Evolutionary conservation across 2,329 filamentous ascomycete species (phyloP), one percentile per base, ranked within the genome.

Genomic region (Diaporthe destruens): DNA sequence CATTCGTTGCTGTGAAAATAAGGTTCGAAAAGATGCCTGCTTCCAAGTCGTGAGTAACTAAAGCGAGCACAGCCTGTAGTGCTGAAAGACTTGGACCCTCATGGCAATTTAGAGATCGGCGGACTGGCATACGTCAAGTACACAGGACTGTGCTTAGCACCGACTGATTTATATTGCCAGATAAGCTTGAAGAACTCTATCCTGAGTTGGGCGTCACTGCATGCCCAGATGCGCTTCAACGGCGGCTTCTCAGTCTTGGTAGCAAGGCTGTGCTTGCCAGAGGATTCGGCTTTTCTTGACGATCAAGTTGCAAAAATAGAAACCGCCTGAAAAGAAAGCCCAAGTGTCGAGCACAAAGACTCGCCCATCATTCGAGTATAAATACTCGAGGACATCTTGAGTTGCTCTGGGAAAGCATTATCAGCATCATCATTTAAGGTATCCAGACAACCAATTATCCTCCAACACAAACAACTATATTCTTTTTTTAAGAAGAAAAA

Each of bases 101-200:
- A 16, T 34, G 25, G 44, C 44, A 39, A 25, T 25, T 20, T 51
- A 25, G 61, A 29, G 61, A 65, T 65, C 61, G 61, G 29, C 61
- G 20, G 29, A 23, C 18, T 51, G 20, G 9, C 25, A 44, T 65
- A 65, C 61, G 61, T 65, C 61, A 65, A 25, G 23, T 39, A 18
- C 3, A 7, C 16, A 42, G 14, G 12, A 42, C 39, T 42, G 39
- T 14, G 39, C 39, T 47, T 44, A 51, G 44, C 11, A 51, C 42
- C 34, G 44, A 36, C 47, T 36, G 61, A 36, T 49, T 12, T 65
- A 51, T 51, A 65, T 65, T 65, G 61, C 61, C 32, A 65, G 61
- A 23, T 65, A 44, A 65, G 18, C 25, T 65, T 6, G n/a, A 36
- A 8, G 20, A 65, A 36, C 44, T 65, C 29, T 36, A 65, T 51